Evolutionary conservation across 2,329 filamentous ascomycete genomes (phyloP).

Genomic region (Botrytis fabae): DNA sequence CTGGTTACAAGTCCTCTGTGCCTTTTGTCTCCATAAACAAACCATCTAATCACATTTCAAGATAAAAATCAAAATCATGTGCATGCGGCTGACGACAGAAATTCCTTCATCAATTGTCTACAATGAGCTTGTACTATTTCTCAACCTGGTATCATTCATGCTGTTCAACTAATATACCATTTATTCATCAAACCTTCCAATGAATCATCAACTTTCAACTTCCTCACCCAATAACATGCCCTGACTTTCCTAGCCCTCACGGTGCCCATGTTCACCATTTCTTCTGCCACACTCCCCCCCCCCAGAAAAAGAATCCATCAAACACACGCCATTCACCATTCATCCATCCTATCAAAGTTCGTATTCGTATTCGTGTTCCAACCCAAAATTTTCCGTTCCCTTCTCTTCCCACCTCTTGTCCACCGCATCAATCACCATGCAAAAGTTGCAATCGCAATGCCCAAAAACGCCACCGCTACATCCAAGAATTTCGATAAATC

Average conservation of each 20-base stretch:
- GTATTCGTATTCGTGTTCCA: neutral
- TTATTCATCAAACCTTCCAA: neutral
- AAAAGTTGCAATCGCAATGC: neutral
- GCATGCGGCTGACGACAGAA: neutral
- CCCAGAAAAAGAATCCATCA: neutral
- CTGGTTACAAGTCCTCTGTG: neutral
- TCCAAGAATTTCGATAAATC: neutral
- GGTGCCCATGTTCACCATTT: neutral
- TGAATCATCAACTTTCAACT: neutral
- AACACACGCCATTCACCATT: neutral
- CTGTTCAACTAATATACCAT: neutral
- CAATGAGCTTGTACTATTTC: neutral
- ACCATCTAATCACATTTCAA: neutral
- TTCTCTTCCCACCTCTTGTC: neutral
- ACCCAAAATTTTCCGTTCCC: neutral
- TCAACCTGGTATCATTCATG: neutral
- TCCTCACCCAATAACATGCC: neutral
- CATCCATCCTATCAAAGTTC: neutral
- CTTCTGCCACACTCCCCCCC: too few species aligned
- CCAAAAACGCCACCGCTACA: constrained; percentile 2
- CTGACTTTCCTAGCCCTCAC: neutral
- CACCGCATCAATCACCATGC: neutral
- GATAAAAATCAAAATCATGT: too few species aligned
- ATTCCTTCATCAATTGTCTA: neutral
- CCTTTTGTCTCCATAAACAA: neutral